phyloP scores from a whole-genome alignment of 768 basidiomycete genomes.

The Lentinula raphanica region DNA sequence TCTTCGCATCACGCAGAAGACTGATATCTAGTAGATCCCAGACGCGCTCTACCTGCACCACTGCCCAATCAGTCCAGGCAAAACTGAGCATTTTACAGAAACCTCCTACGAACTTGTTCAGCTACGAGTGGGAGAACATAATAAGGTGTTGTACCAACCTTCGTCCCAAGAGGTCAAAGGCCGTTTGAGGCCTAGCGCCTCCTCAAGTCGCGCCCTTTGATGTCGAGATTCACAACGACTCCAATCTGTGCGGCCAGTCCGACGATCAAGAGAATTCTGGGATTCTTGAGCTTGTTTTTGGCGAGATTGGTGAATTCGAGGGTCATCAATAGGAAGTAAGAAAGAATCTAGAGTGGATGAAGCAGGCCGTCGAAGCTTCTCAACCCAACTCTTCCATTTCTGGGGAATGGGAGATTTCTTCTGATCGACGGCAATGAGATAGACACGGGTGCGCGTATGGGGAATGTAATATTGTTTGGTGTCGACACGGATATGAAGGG shows the following conservation, averaged over 20 bases:
- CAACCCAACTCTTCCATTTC: slow-evolving; percentile 62
- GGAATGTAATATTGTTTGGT: slow-evolving; percentile 92
- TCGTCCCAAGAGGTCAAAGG: slow-evolving; percentile 93
- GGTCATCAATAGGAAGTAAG: slow-evolving; percentile 85
- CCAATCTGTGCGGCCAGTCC: slow-evolving; percentile 82
- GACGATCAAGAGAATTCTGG: slow-evolving; percentile 58
- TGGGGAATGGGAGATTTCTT: slow-evolving; percentile 54
- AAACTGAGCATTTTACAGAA: slow-evolving; percentile 83
- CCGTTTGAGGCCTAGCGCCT: slow-evolving; percentile 73
- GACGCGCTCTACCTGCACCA: slow-evolving; percentile 90
- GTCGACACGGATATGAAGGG: slow-evolving; percentile 64
- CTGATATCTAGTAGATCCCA: slow-evolving; percentile 95
- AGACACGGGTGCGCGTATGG: slow-evolving; percentile 88
- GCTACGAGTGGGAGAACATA: background rate
- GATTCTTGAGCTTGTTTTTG: slow-evolving; percentile 75
- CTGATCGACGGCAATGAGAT: slow-evolving; percentile 75
- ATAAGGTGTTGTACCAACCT: slow-evolving; percentile 37
- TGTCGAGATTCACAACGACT: slow-evolving; percentile 89
- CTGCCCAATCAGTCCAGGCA: slow-evolving; percentile 91
- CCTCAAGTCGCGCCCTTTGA: slow-evolving; percentile 80
- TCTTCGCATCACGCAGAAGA: slow-evolving; percentile 71
- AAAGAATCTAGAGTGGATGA: slow-evolving; percentile 90
- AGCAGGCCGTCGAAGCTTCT: slow-evolving; percentile 72
- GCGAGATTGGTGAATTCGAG: slow-evolving; percentile 84
- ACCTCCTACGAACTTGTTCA: slow-evolving; percentile 46